Conservation (phyloP, 495 filamentous ascomycete species). For the Xylaria intraflava region DNA sequence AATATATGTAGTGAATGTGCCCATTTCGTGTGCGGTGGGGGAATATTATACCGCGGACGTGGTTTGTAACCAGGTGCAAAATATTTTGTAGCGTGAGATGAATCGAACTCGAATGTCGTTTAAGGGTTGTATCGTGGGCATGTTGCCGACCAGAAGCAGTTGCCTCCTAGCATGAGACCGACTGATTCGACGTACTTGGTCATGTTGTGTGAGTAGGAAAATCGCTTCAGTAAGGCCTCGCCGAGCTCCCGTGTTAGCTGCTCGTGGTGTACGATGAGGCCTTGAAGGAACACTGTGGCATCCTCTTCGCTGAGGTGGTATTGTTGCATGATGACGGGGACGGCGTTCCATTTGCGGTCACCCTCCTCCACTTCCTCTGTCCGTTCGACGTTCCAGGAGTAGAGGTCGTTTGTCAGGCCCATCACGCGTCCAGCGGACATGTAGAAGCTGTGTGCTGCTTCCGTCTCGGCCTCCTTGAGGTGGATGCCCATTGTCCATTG, state of each 20-base stretch:
- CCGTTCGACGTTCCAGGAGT: slow-evolving; percentile 13
- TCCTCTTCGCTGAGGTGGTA: slow-evolving; percentile 8
- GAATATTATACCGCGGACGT: neutral
- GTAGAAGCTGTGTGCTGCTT: slow-evolving; percentile 11
- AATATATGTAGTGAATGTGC: neutral
- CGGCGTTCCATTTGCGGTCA: slow-evolving; percentile 13
- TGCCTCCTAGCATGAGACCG: slow-evolving; percentile 11
- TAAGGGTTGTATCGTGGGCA: slow-evolving; percentile 9
- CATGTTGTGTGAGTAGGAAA: slow-evolving; percentile 5
- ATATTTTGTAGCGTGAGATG: neutral
- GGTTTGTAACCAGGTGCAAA: neutral
- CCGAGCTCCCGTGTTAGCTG: slow-evolving; percentile 8
- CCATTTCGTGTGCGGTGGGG: neutral
- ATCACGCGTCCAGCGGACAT: slow-evolving; percentile 11
- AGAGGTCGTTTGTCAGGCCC: slow-evolving; percentile 12
- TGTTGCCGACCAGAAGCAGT: slow-evolving; percentile 12
- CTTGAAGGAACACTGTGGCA: slow-evolving; percentile 2
- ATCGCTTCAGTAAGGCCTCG: slow-evolving; percentile 1
- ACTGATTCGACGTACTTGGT: slow-evolving; percentile 8
- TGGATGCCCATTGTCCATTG: slow-evolving; percentile 11
- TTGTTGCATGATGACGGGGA: slow-evolving; percentile 13
- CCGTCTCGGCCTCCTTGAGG: slow-evolving; percentile 11
- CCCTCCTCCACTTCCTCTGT: slow-evolving; percentile 5
- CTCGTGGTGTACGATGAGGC: slow-evolving; percentile 8
- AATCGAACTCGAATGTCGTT: neutral